Evolutionary conservation across 306 rosid species (phyloP), one percentile per base, ranked within the genome.

Genomic region (Gastrolobium villosum): DNA sequence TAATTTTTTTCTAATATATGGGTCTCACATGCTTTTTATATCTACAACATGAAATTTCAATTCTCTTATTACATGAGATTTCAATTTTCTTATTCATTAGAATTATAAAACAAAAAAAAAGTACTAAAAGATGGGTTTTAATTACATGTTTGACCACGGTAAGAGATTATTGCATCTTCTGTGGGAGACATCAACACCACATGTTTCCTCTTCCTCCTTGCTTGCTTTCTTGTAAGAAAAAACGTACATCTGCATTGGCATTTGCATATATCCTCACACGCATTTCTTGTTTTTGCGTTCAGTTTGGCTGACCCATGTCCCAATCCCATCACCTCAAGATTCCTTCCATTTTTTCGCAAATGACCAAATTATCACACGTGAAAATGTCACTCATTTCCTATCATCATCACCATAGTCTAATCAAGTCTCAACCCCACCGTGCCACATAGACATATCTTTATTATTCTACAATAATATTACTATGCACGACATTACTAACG

Each of bases 271-370:
- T 4, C 57, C 71, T 48, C 79, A 81, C 81, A 79, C 83, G 77
- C 87, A 66, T 83, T 78, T 79, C 83, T 79, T 74, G 86, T 83
- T 78, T 74, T 30, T 34, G 61, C 53, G 40, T 63, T 71, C 40
- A 53, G 75, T 82, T 64, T 71, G 61, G 73, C 61, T 82, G 40
- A 74, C 63, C 71, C 79, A 64, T 65, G 10, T 28, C 64, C 70
- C 65, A 44, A 37, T 14, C 62, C 75, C 28, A 74, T 56, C 80
- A 48, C 56, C 50, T 34, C 53, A 76, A 75, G 81, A 82, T 82
- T 82, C 85, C 45, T 61, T 76, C 81, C 44, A 61, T 52, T 67
- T 75, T 11, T 14, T 75, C 44, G 78, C 78, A 69, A 76, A 49
- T 31, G 7, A 50, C 34, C 72, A 81, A 67, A 20, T 67, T 37